These are phyloP conservation scores for Inonotus obliquus DNA, from an alignment of 1,284 basidiomycete species.

Conservation along the genomic window DNA sequence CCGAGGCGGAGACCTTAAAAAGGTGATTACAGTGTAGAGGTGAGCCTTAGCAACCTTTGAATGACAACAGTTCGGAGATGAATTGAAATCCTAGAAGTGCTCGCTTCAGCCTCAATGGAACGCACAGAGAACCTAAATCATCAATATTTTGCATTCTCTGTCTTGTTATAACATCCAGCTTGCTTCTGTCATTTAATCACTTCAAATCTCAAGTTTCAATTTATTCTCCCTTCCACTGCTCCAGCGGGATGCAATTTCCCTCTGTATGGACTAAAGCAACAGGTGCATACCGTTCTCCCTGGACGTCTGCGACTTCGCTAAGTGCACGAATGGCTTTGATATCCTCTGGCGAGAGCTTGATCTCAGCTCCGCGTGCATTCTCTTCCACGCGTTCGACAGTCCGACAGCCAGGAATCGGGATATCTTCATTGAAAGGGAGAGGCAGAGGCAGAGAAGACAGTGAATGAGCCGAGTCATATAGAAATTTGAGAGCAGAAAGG, in stretches of 20 bases:
- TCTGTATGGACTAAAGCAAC: not conserved
- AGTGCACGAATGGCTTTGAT: slow-evolving; percentile 11
- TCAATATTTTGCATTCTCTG: too few relatives aligned
- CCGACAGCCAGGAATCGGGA: slow-evolving; percentile 17
- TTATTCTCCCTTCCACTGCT: slow-evolving; percentile 15
- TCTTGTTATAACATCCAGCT: too few relatives aligned
- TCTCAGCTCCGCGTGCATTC: slow-evolving; percentile 14
- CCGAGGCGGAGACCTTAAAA: too few relatives aligned
- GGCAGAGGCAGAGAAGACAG: not conserved
- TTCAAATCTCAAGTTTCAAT: not conserved
- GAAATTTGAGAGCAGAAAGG: not conserved
- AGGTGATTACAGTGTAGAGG: too few relatives aligned
- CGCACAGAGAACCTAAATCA: too few relatives aligned
- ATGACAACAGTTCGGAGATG: too few relatives aligned
- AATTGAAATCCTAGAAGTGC: too few relatives aligned
- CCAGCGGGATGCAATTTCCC: slow-evolving; percentile 16
- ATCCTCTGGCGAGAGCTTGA: slow-evolving; percentile 12
- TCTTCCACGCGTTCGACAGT: slow-evolving; percentile 15
- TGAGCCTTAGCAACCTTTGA: too few relatives aligned
- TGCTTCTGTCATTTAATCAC: not conserved
- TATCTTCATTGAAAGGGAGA: slow-evolving; percentile 12
- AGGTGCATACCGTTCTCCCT: slow-evolving; percentile 6
- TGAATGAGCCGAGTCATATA: too few relatives aligned
- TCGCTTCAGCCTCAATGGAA: too few relatives aligned
- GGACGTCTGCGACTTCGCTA: slow-evolving; percentile 13